Evolutionary conservation across 2,329 filamentous ascomycete genomes (phyloP), one percentile per base, ranked within the genome.

Genomic region (Hirsutella minnesotensis): DNA sequence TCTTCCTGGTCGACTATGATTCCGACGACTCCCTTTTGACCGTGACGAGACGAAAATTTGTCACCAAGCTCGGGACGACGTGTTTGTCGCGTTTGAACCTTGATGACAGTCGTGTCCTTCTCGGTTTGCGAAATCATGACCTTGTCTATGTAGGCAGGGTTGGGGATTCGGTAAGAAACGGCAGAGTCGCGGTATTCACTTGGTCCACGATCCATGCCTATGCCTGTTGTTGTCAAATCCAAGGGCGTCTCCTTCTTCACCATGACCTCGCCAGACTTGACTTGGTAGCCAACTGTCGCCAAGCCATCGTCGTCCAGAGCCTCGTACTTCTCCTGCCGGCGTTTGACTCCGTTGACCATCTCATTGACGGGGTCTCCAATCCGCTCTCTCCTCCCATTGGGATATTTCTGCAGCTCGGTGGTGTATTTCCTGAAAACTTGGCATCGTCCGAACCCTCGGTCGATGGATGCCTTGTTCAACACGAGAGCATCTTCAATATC

Each of bases 401-500:
- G 79, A 56, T 96, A 96, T 51, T 83, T 84, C 59, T 92, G 89
- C 44, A 98, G 69, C 45, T 87, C 83, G 4, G 86, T 84, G 12
- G 82, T 80, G 58, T 92, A 87, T 64, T 98, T 98, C 52, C 90
- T 83, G 72, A 95, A 90, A n/a, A 96, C 92, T 58, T 98, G 94
- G 56, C 92, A 96, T 31, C 92, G 81, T 38, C 92, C 94, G 56
- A 96, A 98, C 4, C 92, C 94, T 54, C 92, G 79, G 55, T 98
- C 94, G 45, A 88, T 82, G 0, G 89, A 95, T 9, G 88, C 89
- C 67, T 95, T 96, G 69, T 98, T 98, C 47, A 98, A 63, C 2
- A 98, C 90, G 16, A 98, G 73, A 9, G 92, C 92, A 71, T 98
- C 92, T 70, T 98, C 92, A 53, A 98, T 98, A 78, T 98, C 92